Evolutionary conservation across 768 basidiomycete genomes (phyloP), one percentile per base, ranked within the genome.

Genomic region (Russula sp.): DNA sequence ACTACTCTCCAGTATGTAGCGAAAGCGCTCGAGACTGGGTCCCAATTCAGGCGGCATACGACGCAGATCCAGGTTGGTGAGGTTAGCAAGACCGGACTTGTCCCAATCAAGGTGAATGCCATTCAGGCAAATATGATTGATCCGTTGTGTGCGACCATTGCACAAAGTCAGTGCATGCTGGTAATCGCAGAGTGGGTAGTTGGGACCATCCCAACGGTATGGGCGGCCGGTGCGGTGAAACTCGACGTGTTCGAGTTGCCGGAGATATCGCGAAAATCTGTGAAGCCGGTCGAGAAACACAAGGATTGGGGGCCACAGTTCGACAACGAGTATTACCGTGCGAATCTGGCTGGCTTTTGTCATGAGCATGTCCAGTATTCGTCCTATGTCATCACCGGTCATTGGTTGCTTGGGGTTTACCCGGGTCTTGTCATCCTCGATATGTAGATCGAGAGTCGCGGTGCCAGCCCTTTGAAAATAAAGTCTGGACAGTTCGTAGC

Each of bases 41-140:
- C 76, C 78, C 16, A 78, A 72, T 5, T 81, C 73, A 20, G 83
- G 71, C 18, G 84, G 77, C 58, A 88, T 77, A 32, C 82, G 80
- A 42, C 87, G 81, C 56, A 90, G 73, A 65, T 88, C 87, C 58
- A 90, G 75, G 10, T 79, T 80, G 25, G 78, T 78, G n/a, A 90
- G 79, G 65, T 86, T 82, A 36, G 70, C 66, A 9, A 86, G 34
- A 55, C 70, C 57, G 8, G 83, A 77, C 18, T 70, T 70, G 14
- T 73, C 66, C 83, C 87, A 89, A 70, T 88, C 78, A 61, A 88
- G 73, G 63, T 83, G 76, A 34, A 89, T 72, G 3, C 85, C 85
- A 58, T 83, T 81, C 35, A 87, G 68, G 41, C 80, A 76, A 45
- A 88, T 66, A 66, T 81, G 77, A 34, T 73, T 72, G 10, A 90